Conservation (phyloP, 495 filamentous ascomycete species). For the Lasiosphaeriaceae sp. region DNA sequence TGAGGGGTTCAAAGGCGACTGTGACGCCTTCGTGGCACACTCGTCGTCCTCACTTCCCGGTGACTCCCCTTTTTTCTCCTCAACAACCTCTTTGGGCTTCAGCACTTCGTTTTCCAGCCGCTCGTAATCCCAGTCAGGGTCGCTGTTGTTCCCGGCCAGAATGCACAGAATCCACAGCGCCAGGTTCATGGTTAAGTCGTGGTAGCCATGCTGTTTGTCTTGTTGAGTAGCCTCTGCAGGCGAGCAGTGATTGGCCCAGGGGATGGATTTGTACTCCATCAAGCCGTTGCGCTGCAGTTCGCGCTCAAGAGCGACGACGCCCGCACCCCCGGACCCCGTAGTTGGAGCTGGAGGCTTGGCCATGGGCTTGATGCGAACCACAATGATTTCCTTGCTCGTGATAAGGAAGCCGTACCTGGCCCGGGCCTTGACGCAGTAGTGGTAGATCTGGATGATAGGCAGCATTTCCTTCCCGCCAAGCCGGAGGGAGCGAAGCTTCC, state of each 20-base stretch:
- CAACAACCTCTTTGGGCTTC: too few relatives aligned
- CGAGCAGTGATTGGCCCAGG: background rate
- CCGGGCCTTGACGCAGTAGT: background rate
- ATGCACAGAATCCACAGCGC: background rate
- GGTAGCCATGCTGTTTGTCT: background rate
- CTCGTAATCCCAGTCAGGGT: background rate
- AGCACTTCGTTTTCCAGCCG: background rate
- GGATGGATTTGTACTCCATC: background rate
- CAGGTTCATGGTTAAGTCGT: background rate
- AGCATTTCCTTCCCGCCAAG: background rate
- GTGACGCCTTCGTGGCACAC: too few relatives aligned
- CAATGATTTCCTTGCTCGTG: background rate
- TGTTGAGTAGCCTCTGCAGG: background rate
- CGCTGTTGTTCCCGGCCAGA: background rate
- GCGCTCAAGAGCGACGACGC: background rate
- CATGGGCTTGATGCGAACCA: background rate
- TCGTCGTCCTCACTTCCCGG: too few relatives aligned
- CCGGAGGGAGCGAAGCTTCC: background rate
- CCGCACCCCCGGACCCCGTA: background rate
- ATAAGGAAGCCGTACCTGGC: background rate
- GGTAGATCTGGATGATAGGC: background rate
- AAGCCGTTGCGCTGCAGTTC: background rate
- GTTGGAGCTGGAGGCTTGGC: background rate
- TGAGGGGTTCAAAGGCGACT: too few relatives aligned
- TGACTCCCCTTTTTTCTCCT: too few relatives aligned